Evolutionary conservation across 495 filamentous ascomycete species (phyloP), one percentile per base, ranked within the genome.

Genomic region (Penicillium atrosanguineum): DNA sequence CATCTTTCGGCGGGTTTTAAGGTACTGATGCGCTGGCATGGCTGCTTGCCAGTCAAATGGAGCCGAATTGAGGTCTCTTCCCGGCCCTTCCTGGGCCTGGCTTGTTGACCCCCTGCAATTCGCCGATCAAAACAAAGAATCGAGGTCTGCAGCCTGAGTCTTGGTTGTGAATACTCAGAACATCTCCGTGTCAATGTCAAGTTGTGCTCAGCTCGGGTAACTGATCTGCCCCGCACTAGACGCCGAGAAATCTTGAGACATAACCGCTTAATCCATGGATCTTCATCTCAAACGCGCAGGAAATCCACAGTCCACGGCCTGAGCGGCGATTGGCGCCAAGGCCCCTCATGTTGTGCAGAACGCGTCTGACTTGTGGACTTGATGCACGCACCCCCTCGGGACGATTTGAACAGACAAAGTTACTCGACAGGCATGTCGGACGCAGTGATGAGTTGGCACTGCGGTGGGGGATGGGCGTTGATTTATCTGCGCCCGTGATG

Each of bases 391-490:
- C 42, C 55, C 53, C 39, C 57, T 44, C 56, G 45, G 47, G 50
- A 39, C 34, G 48, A 56, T 46, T 44, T 39, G 50, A 45, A 48
- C 44, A 31, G 52, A 47, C 39, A 52, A 55, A 65, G 61, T 70
- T 73, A 66, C 67, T 70, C 67, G 71, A 64, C 70, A 73, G 73
- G 72, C 73, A 70, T 73, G n/a, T 31, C 75, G 79, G 79, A 89
- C 86, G 88, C 86, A 88, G 73, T 86, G 87, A 89, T 91, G 88
- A 90, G 88, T 84, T 91, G 88, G 86, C 89, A 69, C 82, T 82
- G 60, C 59, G 61, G 69, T 69, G 71, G 57, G 65, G 70, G 59
- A 58, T 62, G 49, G 56, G 63, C 42, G 55, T 50, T 55, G 48
- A 46, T 62, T 56, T 55, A 63, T 61, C 48, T 54, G 52, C 44